These are phyloP conservation scores for Prunus fruticosa DNA, from an alignment of 306 rosid species.

Conservation along the genomic window DNA sequence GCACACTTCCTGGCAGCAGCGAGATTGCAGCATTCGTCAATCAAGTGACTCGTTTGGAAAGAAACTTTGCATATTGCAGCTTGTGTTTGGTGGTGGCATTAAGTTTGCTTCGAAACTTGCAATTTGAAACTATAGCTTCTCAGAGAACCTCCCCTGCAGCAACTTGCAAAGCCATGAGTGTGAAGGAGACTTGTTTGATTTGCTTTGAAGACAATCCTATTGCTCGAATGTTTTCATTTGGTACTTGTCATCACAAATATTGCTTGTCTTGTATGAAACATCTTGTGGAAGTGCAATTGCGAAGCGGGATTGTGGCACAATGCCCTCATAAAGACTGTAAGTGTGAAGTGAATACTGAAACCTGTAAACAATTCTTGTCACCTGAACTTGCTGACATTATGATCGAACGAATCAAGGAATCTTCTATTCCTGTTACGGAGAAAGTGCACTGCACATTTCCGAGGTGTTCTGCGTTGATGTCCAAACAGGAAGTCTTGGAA, in stretches of 20 bases:
- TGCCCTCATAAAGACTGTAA: constrained; percentile 70
- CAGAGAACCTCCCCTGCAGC: constrained; percentile 18
- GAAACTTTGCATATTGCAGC: constrained; percentile 29
- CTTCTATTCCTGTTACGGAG: constrained; percentile 55
- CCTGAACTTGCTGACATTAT: constrained; percentile 42
- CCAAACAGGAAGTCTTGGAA: constrained; percentile 47
- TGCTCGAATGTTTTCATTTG: constrained; percentile 48
- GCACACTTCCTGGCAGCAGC: constrained; percentile 5
- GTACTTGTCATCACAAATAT: constrained; percentile 64
- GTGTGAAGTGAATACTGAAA: constrained; percentile 48
- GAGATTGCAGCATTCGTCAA: constrained; percentile 23
- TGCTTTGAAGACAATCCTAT: constrained; percentile 64
- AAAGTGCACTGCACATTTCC: constrained; percentile 75
- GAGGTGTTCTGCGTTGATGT: constrained; percentile 64
- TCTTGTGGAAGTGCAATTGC: constrained; percentile 66
- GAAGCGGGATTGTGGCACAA: constrained; percentile 48
- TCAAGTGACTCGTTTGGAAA: constrained; percentile 28
- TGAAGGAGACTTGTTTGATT: constrained; percentile 53
- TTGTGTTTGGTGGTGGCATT: too few relatives aligned
- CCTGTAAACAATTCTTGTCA: constrained; percentile 59
- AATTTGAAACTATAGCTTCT: constrained; percentile 51
- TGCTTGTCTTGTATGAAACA: constrained; percentile 80
- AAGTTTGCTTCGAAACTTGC: constrained; percentile 37
- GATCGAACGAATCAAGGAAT: constrained; percentile 53
- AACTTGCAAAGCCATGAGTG: constrained; percentile 26